Evolutionary conservation across 1,139 yeast species (phyloP), one percentile per base, ranked within the genome.

Genomic region (Entelexis paramagnoliae): DNA sequence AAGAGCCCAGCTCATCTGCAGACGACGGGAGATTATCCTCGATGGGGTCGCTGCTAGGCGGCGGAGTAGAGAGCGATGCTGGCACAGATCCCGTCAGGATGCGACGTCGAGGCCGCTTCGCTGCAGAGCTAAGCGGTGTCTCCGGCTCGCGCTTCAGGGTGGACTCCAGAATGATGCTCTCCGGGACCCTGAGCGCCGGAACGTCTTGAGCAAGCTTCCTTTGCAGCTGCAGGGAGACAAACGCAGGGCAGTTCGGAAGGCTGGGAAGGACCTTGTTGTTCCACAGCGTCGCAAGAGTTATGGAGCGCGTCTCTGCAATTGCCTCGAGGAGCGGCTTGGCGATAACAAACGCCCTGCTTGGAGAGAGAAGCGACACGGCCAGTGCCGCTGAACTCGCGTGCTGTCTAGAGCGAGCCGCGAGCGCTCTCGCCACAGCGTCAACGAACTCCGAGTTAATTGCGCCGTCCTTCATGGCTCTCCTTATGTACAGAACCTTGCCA

Each of bases 1-100:
- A 55, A 1, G 58, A 53, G 50, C 51, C 49, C 7, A 48, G 22
- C 38, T 55, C 57, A 4, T 51, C 51, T 19, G 51, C 41, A 9
- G 40, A 28, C 4, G 39, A 26, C 16, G 30, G 24, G 36, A 49
- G 26, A 11, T 32, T 22, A 2, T 45, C 54, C 5, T 48, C 51
- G 11, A 29, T 14, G 9, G 46, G 26, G 17, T 55, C 55, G 16
- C 54, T 49, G 41, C 57, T 54, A 7, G 40, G 42, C 2, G 58
- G 58, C 1, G 58, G 58, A 3, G 58, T 51, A 3, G 45, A 30
- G 2, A 48, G 35, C 7, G 52, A 33, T 3, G 48, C 32, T 1
- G 57, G 58, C 3, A 48, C 33, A 0, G 55, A 41, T 13, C 58
- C 58, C 7, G 58, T 51, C 2, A 55, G 49, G 2, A 55, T 55